phyloP scores from a whole-genome alignment of 169 alveolate genomes.

The Plasmodium vivax region DNA sequence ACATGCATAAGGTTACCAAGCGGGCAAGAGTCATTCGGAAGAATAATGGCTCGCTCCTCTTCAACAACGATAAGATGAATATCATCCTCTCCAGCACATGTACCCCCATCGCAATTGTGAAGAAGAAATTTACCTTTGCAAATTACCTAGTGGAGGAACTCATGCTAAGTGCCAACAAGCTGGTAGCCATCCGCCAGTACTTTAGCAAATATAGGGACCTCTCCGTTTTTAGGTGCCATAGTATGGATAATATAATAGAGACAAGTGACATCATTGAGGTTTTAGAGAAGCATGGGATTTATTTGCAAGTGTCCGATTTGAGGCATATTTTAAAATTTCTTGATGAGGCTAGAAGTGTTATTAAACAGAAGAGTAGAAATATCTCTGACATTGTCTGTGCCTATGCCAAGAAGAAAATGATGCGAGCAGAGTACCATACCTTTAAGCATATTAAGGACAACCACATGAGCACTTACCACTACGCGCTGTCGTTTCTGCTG shows the following conservation, averaged over 20 bases:
- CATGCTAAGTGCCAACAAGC: constrained; percentile 96
- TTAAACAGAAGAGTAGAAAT: constrained; percentile 22
- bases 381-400: constrained; percentile 55
- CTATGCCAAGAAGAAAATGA: constrained; percentile 64
- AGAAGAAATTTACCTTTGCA: constrained; percentile 35
- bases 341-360: constrained; percentile 10
- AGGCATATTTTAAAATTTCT: constrained; percentile 25
- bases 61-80: constrained; percentile 43
- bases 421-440: constrained; percentile 69
- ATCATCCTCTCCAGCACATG: constrained; percentile 29
- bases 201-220: constrained; percentile 59
- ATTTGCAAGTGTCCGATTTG: constrained; percentile 14
- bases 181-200: constrained; percentile 90
- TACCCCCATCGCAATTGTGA: constrained; percentile 52
- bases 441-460: constrained; percentile 53
- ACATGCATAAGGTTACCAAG: constrained; percentile 48
- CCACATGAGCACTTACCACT: constrained; percentile 83
- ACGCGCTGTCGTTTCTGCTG: constrained; percentile 86
- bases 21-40: constrained; percentile 53
- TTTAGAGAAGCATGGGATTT: constrained; percentile 42
- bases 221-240: constrained; percentile 58
- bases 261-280: constrained; percentile 49
- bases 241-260: constrained; percentile 20
- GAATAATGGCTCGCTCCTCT: constrained; percentile 57
- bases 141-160: constrained; percentile 95